Base-by-base conservation (phyloP, 2,329 filamentous ascomycete genomes). In the Metarhizium brunneum region DNA sequence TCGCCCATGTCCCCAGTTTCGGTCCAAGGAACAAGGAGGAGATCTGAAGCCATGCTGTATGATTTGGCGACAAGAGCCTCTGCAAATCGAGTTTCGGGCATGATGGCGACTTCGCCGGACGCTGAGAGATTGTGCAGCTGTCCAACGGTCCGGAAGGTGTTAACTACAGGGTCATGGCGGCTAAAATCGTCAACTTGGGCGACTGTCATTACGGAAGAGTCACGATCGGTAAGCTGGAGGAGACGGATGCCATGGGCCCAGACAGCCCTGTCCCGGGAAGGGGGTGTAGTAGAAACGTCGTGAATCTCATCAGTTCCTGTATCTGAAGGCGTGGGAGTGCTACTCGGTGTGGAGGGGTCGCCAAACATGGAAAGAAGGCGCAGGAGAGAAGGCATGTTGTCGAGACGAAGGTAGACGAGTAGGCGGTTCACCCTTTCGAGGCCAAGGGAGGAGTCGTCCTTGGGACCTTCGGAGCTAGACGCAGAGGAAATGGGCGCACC, bases 151-250 rank as follows among this genome's bases (percentile, higher is more conserved):
- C 88, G 84, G 78, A 96, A 96, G 0, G 90, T 88, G 66, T 95
- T 96, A 54, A 96, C 84, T 4, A 97, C 86, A 0, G 92, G 90
- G 64, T 97, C 92, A 63, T 82, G 80, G 6, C 81, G 77, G 30
- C 82, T 81, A 58, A 84, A 80, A 51, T 94, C 89, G 43, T 91
- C 87, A 3, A 86, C 79, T 65, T 95, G 90, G 0, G 90, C 86
- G 11, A 95, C 90, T 63, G 90, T 87, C 92, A 97, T 97, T 63
- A 96, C 92, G 18, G 91, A 92, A 0, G 92, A 96, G 47, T 90
- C 88, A 79, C 92, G 90, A 63, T 96, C 92, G 0, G 90, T 95
- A 13, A 97, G 81, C 66, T 95, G 89, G 51, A 95, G 73, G 16
- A 97, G 80, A 14, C 92, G 87, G n/a, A 96, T 73, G 36, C 91